Evolutionary conservation across 2,329 filamentous ascomycete species (phyloP), one percentile per base, ranked within the genome.

Genomic region (Botrytis pseudocinerea): DNA sequence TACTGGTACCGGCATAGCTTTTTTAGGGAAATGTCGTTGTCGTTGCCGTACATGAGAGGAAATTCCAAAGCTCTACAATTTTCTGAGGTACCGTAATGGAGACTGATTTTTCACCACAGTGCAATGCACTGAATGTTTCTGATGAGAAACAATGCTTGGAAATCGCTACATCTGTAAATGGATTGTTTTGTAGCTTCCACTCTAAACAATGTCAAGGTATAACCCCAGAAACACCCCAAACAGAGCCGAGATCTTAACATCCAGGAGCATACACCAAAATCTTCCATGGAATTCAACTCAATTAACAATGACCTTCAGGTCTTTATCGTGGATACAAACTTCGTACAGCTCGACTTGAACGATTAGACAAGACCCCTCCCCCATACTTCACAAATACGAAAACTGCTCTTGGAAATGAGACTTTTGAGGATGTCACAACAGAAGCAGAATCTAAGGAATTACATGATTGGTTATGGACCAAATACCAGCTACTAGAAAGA

Each of bases 271-370:
- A 28, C 1, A 4, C 48, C n/a, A n/a, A 54, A 16, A 54, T n/a
- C 25, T 18, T 7, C 22, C n/a, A 28, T 9, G 14, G 22, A 9
- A 28, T 38, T n/a, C 14, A 60, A 35, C 12, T n/a, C 8, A 60
- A 20, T 46, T 61, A 51, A 70, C 42, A 44, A 28, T 57, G 51
- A 28, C 10, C 7, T 22, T 57, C 8, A 76, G 75, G 82, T 75
- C 80, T 87, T 6, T 87, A 87, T 77, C 81, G 82, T 69, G 85
- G 85, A 14, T 87, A 87, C 78, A 86, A 86, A 75, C 82, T 79
- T 59, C 83, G 84, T 60, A 86, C 86, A 77, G 80, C 81, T 14
- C 80, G 81, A 64, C 81, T 87, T 6, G 84, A 87, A 71, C 73
- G 74, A 6, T 76, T 84, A 25, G 74, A 80, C 4, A 77, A 77